Evolutionary conservation across 73 alveolate genomes (phyloP), one percentile per base, ranked within the genome.

Genomic region (Tetrahymena borealis): DNA sequence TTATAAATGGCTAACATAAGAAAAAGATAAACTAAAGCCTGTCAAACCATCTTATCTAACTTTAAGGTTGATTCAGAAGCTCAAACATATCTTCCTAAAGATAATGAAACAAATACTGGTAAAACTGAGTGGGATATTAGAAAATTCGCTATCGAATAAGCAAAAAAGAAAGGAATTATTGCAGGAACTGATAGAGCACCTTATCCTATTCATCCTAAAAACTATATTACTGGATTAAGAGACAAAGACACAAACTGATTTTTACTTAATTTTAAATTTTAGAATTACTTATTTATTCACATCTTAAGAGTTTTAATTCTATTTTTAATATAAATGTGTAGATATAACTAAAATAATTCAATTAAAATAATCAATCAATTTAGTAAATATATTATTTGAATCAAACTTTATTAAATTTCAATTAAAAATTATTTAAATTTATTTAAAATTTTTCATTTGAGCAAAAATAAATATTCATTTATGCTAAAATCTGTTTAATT

Each of bases 11-110:
- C 99, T 11, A 97, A 98, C 96, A 98, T 98, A 33, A 97, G 99
- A 96, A 97, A 97, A 93, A 98, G 98, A 96, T 94, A 95, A 91
- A 98, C 99, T 13, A 98, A 97, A 40, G 97, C 98, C 32, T 94
- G 97, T 39, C 98, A 98, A 95, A 98, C 99, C 18, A 97, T 96
- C 91, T 96, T 97, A 91, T 94, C 98, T 78, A 98, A 98, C 97
- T 98, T 98, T 99, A 98, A 99, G 97, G 98, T 99, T 94, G 99
- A 98, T 90, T 97, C 97, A 96, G 99, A 98, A 94, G 97, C 99
- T n/a, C 99, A 98, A 95, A 98, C 97, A 28, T 98, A 97, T 94
- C 98, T 97, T 31, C 99, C 98, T 20, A 98, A 97, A 94, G 99
- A 98, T 32, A 92, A 92, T 35, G 97, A 91, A 31, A 97, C 98